Percentiles rank a stretch among this genome's conserved stretches.
These are phyloP conservation scores for Neoconidiobolus thromboides DNA, from an alignment of 371 early-diverging fungal genomes.

Conservation along the genomic window DNA sequence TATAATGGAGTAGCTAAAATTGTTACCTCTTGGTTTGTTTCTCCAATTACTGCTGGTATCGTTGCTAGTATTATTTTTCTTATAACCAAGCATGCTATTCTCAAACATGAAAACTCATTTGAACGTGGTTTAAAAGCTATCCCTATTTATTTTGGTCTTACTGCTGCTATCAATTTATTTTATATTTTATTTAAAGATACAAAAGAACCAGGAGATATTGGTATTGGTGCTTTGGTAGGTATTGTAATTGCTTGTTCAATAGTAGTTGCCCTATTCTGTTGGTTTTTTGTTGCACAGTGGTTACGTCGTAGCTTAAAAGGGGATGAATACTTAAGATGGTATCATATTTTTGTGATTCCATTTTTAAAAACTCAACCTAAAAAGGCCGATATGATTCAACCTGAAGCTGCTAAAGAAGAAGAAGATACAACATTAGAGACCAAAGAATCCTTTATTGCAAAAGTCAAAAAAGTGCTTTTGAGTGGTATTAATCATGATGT, in stretches of 20 bases:
- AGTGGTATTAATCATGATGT: constrained; percentile 39
- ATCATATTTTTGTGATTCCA: constrained; percentile 37
- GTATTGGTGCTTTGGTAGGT: constrained; percentile 24
- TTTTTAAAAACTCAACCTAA: constrained; percentile 19
- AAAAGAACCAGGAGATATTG: constrained; percentile 26
- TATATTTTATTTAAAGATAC: constrained; percentile 50
- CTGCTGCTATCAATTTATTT: constrained; percentile 43
- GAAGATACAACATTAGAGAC: neutral
- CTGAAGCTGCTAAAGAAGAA: neutral
- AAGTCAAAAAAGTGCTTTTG: constrained; percentile 11
- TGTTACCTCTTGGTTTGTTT: constrained; percentile 57
- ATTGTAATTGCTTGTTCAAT: constrained; percentile 32
- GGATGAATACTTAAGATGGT: constrained; percentile 44
- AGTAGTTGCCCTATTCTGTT: constrained; percentile 25
- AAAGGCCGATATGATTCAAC: neutral
- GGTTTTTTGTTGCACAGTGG: constrained; percentile 40
- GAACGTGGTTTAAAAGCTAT: constrained; percentile 49
- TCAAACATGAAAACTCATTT: constrained; percentile 40
- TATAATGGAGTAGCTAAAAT: constrained; percentile 50
- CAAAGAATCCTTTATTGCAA: constrained; percentile 3
- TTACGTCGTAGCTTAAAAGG: constrained; percentile 34
- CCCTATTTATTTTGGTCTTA: constrained; percentile 63
- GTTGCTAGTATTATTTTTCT: constrained; percentile 42
- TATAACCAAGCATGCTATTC: constrained; percentile 38
- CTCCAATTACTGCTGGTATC: constrained; percentile 48